Evolutionary conservation across 2,329 filamentous ascomycete species (phyloP), one percentile per base, ranked within the genome.

Genomic region (Raffaelea albimanens): DNA sequence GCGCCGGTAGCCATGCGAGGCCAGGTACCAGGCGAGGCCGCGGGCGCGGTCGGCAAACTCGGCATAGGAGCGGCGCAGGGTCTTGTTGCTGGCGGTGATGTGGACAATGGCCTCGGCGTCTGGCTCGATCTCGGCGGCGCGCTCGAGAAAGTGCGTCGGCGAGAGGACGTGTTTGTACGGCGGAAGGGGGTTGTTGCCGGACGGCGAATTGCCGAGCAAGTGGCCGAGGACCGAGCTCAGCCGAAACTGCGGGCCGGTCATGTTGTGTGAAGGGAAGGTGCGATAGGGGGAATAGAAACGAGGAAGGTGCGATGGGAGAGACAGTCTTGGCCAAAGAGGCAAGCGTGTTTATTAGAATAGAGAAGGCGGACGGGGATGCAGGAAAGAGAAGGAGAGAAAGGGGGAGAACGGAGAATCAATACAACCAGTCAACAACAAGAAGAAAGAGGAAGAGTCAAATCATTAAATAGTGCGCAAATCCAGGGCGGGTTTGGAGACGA

Each of bases 121-220:
- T 5, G 91, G 91, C 66, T 96, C 91, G 58, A 97, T 93, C 41
- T 78, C 73, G 7, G 90, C 90, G 18, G 91, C 89, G 46, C 91
- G 83, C 55, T 87, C 85, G 20, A 58, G 72, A 63, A 95, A 96
- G 64, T 81, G 83, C 3, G 90, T 95, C 0, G 91, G 91, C 2
- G 87, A 90, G 25, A 97, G 78, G 16, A 83, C 80, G 65, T 91
- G 85, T 58, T 85, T 76, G 63, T 88, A 80, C 48, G 50, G 53
- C n/a, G 19, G n/a, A 3, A 23, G 10, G 2, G 16, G 33, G 18
- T 31, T 36, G 11, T 9, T 39, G 39, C 20, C 21, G 40, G 29
- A 43, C 14, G 66, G 63, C 43, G 64, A 62, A 38, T 38, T 18
- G 34, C 41, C 41, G 20, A 43, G 16, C 42, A 76, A 67, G 56